A percentile compares a stretch with the other conserved stretches of the same genome.
phyloP scores from a whole-genome alignment of 306 rosid genomes.

The Senna tora region DNA sequence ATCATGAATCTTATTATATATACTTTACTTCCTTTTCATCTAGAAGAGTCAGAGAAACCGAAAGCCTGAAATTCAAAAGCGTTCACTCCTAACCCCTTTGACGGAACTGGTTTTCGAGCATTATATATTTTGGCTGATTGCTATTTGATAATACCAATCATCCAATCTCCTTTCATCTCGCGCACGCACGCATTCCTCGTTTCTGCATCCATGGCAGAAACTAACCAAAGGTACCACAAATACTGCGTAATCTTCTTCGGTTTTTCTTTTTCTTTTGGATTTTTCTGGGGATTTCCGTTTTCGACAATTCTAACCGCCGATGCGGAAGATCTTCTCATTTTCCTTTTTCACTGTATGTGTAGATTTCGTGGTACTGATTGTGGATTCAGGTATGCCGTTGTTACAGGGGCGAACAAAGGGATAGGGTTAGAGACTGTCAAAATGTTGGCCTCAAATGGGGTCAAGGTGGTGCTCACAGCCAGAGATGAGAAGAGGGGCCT shows the following conservation, averaged over 20 bases:
- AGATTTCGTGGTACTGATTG: slow-evolving; percentile 8
- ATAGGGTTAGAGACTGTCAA: slow-evolving; percentile 46
- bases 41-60: not conserved
- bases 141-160: not conserved
- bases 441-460: slow-evolving; percentile 44
- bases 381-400: slow-evolving; percentile 45
- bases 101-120: not conserved
- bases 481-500: slow-evolving; percentile 44
- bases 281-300: slow-evolving; percentile 3
- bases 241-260: not conserved
- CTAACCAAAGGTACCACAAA: slow-evolving; percentile 24
- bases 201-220: slow-evolving; percentile 40
- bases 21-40: not conserved
- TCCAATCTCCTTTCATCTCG: too few relatives aligned
- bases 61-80: not conserved
- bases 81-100: not conserved
- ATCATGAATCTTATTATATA: too few relatives aligned
- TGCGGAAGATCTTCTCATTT: not conserved
- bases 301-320: not conserved
- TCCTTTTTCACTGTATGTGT: not conserved
- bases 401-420: slow-evolving; percentile 51
- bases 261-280: not conserved
- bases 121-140: not conserved
- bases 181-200: too few relatives aligned
- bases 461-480: slow-evolving; percentile 44